Percentiles rank a stretch among this genome's conserved stretches.
Evolutionary conservation across 2,329 filamentous ascomycete species (phyloP).

Genomic region (Xylaria sp.): DNA sequence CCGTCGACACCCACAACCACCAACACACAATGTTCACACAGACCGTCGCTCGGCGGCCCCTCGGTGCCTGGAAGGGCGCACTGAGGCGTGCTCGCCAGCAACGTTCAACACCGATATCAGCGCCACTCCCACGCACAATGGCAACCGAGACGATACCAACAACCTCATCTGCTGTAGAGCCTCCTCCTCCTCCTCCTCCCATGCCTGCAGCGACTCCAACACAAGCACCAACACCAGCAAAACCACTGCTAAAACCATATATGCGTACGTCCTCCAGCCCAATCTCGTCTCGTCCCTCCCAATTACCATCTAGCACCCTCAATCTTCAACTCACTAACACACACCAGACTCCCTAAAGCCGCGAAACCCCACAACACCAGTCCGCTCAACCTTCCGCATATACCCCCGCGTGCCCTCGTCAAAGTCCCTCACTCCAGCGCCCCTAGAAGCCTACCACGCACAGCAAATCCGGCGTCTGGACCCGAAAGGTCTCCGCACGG

Average conservation of each 20-base stretch:
- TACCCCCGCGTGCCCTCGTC: constrained; percentile 68
- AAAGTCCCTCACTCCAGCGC: constrained; percentile 69
- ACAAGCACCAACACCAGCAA: constrained; percentile 32
- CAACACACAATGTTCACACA: constrained; percentile 67
- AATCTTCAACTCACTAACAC: background rate
- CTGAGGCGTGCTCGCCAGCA: constrained; percentile 69
- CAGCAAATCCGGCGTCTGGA: constrained; percentile 81
- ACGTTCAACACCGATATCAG: constrained; percentile 46
- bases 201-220: constrained; percentile 30
- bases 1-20: constrained; percentile 15
- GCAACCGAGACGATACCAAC: constrained; percentile 53
- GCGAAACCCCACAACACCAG: constrained; percentile 6
- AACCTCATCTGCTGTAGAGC: constrained; percentile 21
- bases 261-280: constrained; percentile 37
- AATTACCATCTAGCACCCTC: too few species aligned
- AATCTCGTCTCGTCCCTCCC: background rate
- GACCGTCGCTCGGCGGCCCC: constrained; percentile 69
- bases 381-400: constrained; percentile 62
- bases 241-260: constrained; percentile 35
- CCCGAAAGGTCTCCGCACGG: constrained; percentile 82
- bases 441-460: constrained; percentile 73
- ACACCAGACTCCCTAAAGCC: constrained; percentile 27
- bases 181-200: constrained; percentile 23
- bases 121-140: constrained; percentile 59
- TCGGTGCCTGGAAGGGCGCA: constrained; percentile 75